These are phyloP conservation scores for Saxophila tyrrhenica DNA, from an alignment of 495 filamentous ascomycete genomes.

Conservation along the genomic window DNA sequence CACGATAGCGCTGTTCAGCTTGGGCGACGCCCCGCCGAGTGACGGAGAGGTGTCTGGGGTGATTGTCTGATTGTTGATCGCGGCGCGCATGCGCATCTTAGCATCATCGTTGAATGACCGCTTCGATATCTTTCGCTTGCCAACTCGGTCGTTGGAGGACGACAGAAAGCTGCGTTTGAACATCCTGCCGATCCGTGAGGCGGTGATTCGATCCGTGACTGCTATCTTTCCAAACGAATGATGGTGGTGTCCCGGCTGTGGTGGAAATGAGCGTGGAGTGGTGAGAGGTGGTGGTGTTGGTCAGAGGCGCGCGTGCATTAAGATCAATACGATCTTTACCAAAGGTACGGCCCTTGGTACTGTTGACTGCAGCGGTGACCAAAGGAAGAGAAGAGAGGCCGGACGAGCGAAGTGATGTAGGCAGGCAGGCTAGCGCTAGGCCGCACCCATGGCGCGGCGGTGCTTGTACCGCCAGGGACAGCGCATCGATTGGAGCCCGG, in stretches of 20 bases:
- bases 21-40: conserved; percentile 36
- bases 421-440: no score
- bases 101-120: conserved; percentile 59
- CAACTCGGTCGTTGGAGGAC: conserved; percentile 57
- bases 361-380: background rate
- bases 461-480: no score
- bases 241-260: conserved; percentile 3
- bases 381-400: background rate
- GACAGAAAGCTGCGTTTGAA: conserved; percentile 66
- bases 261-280: background rate
- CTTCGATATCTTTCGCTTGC: conserved; percentile 65
- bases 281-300: background rate
- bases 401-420: no score
- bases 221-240: conserved; percentile 15
- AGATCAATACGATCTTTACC: background rate
- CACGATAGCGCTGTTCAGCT: conserved; percentile 64
- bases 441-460: no score
- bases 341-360: background rate
- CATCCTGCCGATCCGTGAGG: conserved; percentile 41
- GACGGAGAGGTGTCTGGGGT: conserved; percentile 21
- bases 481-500: background rate
- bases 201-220: conserved; percentile 1
- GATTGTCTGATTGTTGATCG: conserved; percentile 36
- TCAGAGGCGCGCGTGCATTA: background rate
- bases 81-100: conserved; percentile 66